Evolutionary conservation across 108 stramenopile genomes (phyloP).

Genomic region (Fragilaria crotonensis): DNA sequence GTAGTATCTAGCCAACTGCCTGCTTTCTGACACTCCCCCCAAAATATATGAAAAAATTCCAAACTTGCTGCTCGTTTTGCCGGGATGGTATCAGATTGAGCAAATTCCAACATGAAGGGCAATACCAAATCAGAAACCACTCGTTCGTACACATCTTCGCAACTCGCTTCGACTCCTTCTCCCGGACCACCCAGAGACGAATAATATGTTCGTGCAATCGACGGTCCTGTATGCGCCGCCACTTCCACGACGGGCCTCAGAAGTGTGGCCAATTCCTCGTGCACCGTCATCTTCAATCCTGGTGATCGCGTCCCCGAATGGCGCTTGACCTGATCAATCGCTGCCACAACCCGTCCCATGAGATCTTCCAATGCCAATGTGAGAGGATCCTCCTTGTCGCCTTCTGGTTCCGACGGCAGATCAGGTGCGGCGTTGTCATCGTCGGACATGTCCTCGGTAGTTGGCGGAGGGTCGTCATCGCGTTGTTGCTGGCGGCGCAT

Average conservation of each 20-base stretch:
- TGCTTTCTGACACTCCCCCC: conserved; percentile 53
- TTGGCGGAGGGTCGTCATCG: conserved; percentile 23
- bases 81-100: conserved; percentile 65
- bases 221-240: conserved; percentile 72
- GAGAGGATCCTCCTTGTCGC: conserved; percentile 59
- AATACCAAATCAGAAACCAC: conserved; percentile 63
- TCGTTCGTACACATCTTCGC: conserved; percentile 66
- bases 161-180: conserved; percentile 53
- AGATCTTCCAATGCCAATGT: conserved; percentile 69
- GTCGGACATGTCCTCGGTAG: conserved; percentile 26
- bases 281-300: conserved; percentile 27
- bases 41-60: conserved; percentile 62
- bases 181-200: conserved; percentile 18
- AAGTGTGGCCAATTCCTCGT: conserved; percentile 60
- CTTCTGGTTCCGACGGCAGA: conserved; percentile 39
- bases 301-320: conserved; percentile 46
- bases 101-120: conserved; percentile 69
- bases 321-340: conserved; percentile 67
- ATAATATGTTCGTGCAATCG: conserved; percentile 63
- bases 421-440: conserved; percentile 62
- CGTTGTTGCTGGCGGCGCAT: conserved; percentile 20
- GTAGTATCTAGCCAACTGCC: conserved; percentile 68
- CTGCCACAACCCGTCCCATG: conserved; percentile 58
- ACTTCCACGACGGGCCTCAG: conserved; percentile 73
- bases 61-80: conserved; percentile 64